Evolutionary conservation across 1,284 basidiomycete genomes (phyloP), one percentile per base, ranked within the genome.

Genomic region (Ganoderma sinense): DNA sequence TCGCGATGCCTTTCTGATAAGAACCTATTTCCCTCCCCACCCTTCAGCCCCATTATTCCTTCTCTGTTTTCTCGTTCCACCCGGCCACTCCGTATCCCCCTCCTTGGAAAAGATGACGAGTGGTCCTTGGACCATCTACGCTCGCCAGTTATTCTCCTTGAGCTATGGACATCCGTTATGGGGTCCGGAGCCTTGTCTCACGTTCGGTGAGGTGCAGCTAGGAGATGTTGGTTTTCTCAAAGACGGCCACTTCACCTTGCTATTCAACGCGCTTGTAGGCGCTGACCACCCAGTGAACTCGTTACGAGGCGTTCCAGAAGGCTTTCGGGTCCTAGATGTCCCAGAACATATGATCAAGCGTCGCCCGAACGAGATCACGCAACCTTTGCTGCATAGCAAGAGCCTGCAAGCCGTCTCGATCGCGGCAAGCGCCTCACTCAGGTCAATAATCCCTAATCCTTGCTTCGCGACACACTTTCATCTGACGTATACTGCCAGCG

Each of bases 361-460:
- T 13, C n/a, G 4, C n/a, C 14, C 13, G 16, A 62, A 29, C 45
- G 41, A 40, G 45, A 67, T 7, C 20, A 33, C 40, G 62, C 45
- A 68, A 62, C 29, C 11, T 66, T 16, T 61, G 53, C 41, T 71
- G 8, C 55, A 55, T 11, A 71, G 70, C 51, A 55, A 66, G 40
- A 68, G 62, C 26, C 18, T 71, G 7, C 67, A 58, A 16, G 58
- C 66, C 5, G 2, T 53, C 14, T 40, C 43, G 6, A 13, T 65
- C 4, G 31, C 56, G 2, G 60, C 41, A 0, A 26, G 31, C 7
- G 69, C 16, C 2, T 56, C 53, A 16, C 14, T 51, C 2, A 48
- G 60, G 69, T 66, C 10, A 16, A 59, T 41, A 13, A 11, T 23
- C 4, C 62, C 60, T 0, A 2, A 4, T 1, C 14, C 26, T 16